phyloP scores from a whole-genome alignment of 345 rosid genomes.

The Clarkia xantiana region DNA sequence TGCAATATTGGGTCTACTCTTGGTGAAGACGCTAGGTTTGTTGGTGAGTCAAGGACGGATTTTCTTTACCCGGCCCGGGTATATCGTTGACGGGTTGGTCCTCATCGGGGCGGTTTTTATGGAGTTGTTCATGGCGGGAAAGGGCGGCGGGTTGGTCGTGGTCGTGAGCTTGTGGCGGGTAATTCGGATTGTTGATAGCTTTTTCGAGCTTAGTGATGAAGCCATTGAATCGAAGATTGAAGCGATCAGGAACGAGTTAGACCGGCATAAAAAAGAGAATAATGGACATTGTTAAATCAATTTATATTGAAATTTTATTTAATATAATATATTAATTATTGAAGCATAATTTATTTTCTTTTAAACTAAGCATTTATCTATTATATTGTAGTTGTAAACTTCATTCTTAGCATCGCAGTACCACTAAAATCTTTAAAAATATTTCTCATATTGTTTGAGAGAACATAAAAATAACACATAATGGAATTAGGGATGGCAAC shows the following conservation, averaged over 20 bases:
- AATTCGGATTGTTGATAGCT: conserved; percentile 50
- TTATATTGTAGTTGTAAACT: too few species aligned
- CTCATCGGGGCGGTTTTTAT: conserved; percentile 35
- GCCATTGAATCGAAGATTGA: conserved; percentile 53
- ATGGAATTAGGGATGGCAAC: too few species aligned
- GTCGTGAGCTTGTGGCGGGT: conserved; percentile 65
- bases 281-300: conserved; percentile 9
- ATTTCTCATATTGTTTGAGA: too few species aligned
- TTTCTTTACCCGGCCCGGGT: conserved; percentile 35
- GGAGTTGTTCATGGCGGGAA: conserved; percentile 32
- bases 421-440: too few species aligned
- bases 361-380: too few species aligned
- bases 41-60: conserved; percentile 24
- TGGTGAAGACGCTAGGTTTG: conserved; percentile 24
- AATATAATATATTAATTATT: too few species aligned
- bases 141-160: conserved; percentile 54
- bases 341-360: too few species aligned
- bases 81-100: conserved; percentile 38
- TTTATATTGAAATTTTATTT: too few species aligned
- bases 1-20: conserved; percentile 35
- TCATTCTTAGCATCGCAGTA: too few species aligned
- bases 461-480: too few species aligned
- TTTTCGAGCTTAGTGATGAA: conserved; percentile 60
- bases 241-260: conserved; percentile 32
- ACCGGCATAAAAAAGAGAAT: conserved; percentile 34